Conservation (phyloP, 768 basidiomycete species). For the Pleurotus giganteus region DNA sequence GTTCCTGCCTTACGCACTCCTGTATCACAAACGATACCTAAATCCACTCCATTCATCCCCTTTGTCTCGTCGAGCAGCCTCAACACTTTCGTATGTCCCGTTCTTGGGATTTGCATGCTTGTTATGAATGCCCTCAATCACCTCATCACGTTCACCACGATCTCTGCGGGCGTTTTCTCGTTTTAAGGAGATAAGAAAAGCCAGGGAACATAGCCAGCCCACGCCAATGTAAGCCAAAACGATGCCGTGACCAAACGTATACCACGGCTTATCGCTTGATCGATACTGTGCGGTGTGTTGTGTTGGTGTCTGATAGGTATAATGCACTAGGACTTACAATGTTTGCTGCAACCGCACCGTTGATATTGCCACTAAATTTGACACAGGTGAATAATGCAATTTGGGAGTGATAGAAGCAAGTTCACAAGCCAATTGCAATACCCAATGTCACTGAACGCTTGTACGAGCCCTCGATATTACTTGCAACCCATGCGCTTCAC, state of each 20-base stretch:
- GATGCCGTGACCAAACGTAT: slow-evolving; percentile 65
- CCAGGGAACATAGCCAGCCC: slow-evolving; percentile 52
- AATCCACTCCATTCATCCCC: slow-evolving; percentile 81
- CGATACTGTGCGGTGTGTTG: slow-evolving; percentile 49
- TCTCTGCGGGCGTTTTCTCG: slow-evolving; percentile 63
- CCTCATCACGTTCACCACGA: slow-evolving; percentile 66
- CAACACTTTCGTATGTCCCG: slow-evolving; percentile 50
- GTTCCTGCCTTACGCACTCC: background rate
- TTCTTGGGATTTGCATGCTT: slow-evolving; percentile 45
- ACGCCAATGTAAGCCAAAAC: slow-evolving; percentile 69
- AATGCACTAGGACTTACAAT: slow-evolving; percentile 44
- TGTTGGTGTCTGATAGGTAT: background rate
- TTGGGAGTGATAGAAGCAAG: slow-evolving; percentile 3
- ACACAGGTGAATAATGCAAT: background rate
- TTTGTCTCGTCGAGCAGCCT: slow-evolving; percentile 57
- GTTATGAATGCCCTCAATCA: slow-evolving; percentile 50
- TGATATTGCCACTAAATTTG: slow-evolving; percentile 51
- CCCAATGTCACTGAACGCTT: slow-evolving; percentile 70
- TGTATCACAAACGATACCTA: slow-evolving; percentile 51
- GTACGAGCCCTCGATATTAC: slow-evolving; percentile 72
- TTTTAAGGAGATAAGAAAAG: slow-evolving; percentile 46
- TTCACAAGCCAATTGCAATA: slow-evolving; percentile 57
- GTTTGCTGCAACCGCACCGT: slow-evolving; percentile 67
- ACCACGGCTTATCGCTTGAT: slow-evolving; percentile 62
- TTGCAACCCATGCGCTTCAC: slow-evolving; percentile 65